Evolutionary conservation across 345 rosid genomes (phyloP).

Genomic region (Populus alba): DNA sequence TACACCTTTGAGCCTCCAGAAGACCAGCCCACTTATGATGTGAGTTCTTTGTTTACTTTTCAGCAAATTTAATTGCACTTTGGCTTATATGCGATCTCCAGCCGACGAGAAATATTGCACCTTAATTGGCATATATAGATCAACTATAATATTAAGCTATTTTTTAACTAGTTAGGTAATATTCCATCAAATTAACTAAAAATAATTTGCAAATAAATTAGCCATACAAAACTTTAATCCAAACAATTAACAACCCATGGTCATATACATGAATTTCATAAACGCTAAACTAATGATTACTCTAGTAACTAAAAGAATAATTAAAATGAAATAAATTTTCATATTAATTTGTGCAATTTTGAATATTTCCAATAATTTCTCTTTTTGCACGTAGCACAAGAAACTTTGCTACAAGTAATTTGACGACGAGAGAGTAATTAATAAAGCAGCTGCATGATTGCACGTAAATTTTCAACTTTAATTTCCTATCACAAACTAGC

Average conservation of each 20-base stretch:
- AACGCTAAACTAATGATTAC: background rate
- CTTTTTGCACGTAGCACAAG: no score
- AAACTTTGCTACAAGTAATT: no score
- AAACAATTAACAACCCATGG: no score
- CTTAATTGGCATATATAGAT: background rate
- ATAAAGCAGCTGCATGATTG: background rate
- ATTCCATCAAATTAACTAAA: no score
- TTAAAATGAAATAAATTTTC: background rate
- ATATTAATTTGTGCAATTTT: no score
- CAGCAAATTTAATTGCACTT: background rate
- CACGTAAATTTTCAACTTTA: background rate
- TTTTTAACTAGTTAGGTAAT: no score
- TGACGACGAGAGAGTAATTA: background rate
- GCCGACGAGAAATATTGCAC: background rate
- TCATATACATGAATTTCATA: background rate
- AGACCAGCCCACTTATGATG: slow-evolving; percentile 51
- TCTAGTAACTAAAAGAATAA: background rate
- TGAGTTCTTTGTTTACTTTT: slow-evolving; percentile 12
- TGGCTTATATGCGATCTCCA: background rate
- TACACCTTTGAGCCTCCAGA: slow-evolving; percentile 51
- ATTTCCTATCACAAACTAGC: background rate
- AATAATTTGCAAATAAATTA: no score
- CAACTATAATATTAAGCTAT: no score
- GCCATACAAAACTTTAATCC: no score
- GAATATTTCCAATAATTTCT: no score